Base-by-base conservation (phyloP, 768 basidiomycete genomes). In the Russula griseocarnosa region DNA sequence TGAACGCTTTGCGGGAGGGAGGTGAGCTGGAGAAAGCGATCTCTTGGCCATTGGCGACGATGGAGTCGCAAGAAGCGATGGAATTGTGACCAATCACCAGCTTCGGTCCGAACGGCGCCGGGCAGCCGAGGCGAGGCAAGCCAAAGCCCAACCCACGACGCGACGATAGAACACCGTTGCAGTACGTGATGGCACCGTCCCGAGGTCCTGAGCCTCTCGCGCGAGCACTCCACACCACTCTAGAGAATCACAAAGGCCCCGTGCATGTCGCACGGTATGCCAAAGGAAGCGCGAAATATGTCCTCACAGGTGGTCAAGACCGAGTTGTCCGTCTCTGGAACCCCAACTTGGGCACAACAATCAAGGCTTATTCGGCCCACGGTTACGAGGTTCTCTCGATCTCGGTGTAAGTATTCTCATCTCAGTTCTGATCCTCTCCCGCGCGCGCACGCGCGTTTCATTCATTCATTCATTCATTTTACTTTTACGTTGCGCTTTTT, bases 371-470 rank as follows among this genome's bases (percentile, higher is more conserved):
- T 73, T 78, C 85, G 61, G 92, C 92, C 10, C 96, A 98, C 74
- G 96, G 94, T 32, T 96, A 98, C 73, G 97, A 98, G 73, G 91
- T 99, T 4, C 82, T 98, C 47, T 91, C 92, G 2, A 78, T 99
- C 55, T 82, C 90, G 54, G 88, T 97, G 94, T 95, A 71, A 71
- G 91, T 24, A 14, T 24, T 18, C 18, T 28, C 78, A 0, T 53
- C n/a, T 18, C 32, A 44, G 26, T 16, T 54, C 62, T 40, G 18
- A 55, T 47, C 49, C 42, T 3, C 32, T 5, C 28, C 28, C 30
- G 3, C 32, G 32, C 20, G 13, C 30, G 30, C 32, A 24, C n/a
- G 26, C 24, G 36, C 11, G 42, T 34, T 34, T 24, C n/a, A 42
- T 36, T 22, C 40, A 47, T 61, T 46, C 56, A 7, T 20, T n/a